Conservation (phyloP, 768 basidiomycete species). For the Leccinum fibrillosum region DNA sequence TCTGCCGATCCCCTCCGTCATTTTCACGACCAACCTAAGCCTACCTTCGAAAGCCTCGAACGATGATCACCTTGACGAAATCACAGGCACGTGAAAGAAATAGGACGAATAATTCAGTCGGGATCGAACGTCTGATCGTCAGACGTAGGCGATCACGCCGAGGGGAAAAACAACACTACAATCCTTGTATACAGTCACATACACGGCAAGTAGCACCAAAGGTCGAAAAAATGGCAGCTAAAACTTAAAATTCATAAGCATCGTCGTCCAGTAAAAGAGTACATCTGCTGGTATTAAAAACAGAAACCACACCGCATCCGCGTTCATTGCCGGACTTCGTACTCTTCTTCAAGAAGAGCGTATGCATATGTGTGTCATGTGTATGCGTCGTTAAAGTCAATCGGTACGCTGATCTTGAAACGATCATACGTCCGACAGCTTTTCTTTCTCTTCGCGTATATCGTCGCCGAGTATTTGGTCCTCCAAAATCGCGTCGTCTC, state of each 20-base stretch:
- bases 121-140: neutral
- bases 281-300: neutral
- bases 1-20: neutral
- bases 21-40: neutral
- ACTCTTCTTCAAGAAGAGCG: neutral
- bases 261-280: neutral
- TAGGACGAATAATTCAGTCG: neutral
- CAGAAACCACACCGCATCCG: neutral
- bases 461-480: slow-evolving; percentile 1
- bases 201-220: neutral
- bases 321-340: neutral
- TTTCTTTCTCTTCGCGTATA: slow-evolving; percentile 20
- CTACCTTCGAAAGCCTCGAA: neutral
- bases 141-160: neutral
- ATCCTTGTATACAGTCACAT: neutral
- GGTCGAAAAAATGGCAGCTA: neutral
- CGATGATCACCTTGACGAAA: neutral
- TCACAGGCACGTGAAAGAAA: neutral
- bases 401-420: neutral
- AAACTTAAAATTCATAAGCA: neutral
- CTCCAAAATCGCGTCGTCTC: slow-evolving; percentile 43
- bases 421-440: slow-evolving; percentile 14
- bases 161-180: no score
- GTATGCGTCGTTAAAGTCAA: neutral
- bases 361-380: neutral